phyloP scores from a whole-genome alignment of 1,284 basidiomycete genomes.

The Ceratobasidium sp. region DNA sequence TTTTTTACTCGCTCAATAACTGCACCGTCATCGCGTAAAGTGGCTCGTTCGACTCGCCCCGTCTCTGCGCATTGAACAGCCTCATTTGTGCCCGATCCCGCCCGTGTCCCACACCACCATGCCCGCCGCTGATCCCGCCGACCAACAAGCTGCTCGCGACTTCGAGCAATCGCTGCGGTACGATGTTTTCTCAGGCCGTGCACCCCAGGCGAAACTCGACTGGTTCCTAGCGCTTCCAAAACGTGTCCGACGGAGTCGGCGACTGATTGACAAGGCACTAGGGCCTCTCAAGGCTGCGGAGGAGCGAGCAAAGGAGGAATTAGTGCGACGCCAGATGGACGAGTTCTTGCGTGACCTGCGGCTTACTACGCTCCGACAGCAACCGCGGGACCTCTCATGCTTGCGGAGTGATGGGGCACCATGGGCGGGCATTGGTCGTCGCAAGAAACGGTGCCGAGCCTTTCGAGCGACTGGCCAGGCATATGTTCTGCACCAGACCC shows the following conservation, averaged over 20 bases:
- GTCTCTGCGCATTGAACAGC: not conserved
- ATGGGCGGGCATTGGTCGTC: not conserved
- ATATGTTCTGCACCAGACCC: not conserved
- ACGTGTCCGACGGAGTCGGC: not conserved
- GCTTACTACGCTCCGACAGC: not conserved
- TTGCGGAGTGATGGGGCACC: not conserved
- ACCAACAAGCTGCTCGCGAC: not conserved
- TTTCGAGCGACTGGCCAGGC: not conserved
- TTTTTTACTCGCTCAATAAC: not conserved
- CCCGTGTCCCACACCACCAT: not conserved
- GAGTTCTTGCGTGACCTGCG: not conserved
- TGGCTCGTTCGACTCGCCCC: not conserved
- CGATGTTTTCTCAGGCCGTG: not conserved
- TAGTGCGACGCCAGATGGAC: not conserved
- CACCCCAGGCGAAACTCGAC: not conserved
- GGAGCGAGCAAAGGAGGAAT: not conserved
- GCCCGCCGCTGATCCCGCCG: not conserved
- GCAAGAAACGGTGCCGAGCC: not conserved
- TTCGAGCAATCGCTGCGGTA: not conserved
- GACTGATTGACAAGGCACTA: not conserved
- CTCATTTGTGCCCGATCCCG: not conserved
- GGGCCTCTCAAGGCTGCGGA: not conserved
- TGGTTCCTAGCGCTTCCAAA: slow-evolving; percentile 11
- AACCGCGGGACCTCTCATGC: slow-evolving; percentile 2
- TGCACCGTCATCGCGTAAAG: not conserved